Evolutionary conservation across 2,329 filamentous ascomycete genomes (phyloP), one percentile per base, ranked within the genome.

Genomic region (Penicillium oxalicum): DNA sequence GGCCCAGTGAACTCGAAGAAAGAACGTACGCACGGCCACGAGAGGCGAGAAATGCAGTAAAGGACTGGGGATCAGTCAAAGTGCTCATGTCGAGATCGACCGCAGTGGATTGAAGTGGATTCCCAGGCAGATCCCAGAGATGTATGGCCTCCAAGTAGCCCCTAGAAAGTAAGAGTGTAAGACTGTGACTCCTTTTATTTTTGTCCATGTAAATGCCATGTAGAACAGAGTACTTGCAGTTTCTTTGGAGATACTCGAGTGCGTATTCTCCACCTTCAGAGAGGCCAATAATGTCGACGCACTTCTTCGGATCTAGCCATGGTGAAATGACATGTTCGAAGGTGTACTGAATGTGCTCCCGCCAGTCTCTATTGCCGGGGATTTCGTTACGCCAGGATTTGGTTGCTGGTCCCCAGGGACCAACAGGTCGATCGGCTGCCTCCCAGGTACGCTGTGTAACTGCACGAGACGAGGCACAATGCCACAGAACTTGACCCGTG

Each of bases 401-500:
- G 28, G 69, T 70, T 41, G 76, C 72, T 2, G 77, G 75, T 3
- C 70, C 64, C 52, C 87, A 81, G 9, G 84, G 82, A 2, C 82
- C 77, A 41, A 81, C 86, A 48, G 76, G 73, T 57, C 84, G 77
- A 1, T 84, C 83, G 39, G 85, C 69, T 1, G 74, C 75, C 6
- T 73, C 63, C 74, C 84, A 86, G 3, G 76, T 77, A 0, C 64
- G 62, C 1, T 76, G 64, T 1, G 80, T 86, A 52, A 95, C 73
- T 0, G 82, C 75, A 42, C 78, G 77, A 44, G 76, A 70, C 1
- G 77, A 77, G 44, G 79, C 77, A 36, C 86, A 81, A 65, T 86
- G 88, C 83, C 88, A 96, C 59, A 84, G 74, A 13, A 87, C 72
- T 69, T 94, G 83, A 4, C 88, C 88, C 4, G 82, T 75, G 63